These are phyloP conservation scores for Closterium sp. DNA, from an alignment of 139 green algal genomes.

Conservation along the genomic window DNA sequence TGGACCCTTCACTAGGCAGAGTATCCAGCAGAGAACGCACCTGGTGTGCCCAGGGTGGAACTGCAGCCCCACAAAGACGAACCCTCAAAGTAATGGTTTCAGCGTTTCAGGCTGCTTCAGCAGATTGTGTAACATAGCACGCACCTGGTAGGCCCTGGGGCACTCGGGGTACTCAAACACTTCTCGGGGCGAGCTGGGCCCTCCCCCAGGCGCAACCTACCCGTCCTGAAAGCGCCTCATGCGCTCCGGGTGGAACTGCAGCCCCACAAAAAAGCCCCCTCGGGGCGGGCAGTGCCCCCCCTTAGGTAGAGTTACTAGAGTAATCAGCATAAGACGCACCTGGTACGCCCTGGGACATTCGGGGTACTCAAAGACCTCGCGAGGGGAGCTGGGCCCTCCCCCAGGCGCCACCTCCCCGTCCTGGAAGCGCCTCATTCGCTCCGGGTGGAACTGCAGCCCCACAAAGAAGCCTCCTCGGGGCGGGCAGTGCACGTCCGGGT, in stretches of 20 bases:
- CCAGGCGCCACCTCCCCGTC: conserved; percentile 3
- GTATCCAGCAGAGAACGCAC: too few relatives aligned
- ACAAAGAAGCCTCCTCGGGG: conserved; percentile 44
- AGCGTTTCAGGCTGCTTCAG: too few relatives aligned
- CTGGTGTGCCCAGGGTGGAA: too few relatives aligned
- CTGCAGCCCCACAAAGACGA: conserved; percentile 51
- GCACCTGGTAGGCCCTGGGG: too few relatives aligned
- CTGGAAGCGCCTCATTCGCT: conserved; percentile 49
- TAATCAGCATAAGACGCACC: not conserved
- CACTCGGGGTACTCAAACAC: conserved; percentile 49
- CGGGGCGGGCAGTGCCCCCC: conserved; percentile 33
- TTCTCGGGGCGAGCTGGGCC: not conserved
- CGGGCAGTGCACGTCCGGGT: conserved; percentile 47
- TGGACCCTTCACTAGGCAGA: too few relatives aligned
- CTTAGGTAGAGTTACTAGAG: too few relatives aligned
- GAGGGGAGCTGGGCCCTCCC: not conserved
- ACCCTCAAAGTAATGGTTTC: too few relatives aligned
- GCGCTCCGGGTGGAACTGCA: conserved; percentile 52
- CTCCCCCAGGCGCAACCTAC: too few relatives aligned
- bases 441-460: conserved; percentile 51
- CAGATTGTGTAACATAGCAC: too few relatives aligned
- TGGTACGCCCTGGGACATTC: conserved; percentile 24
- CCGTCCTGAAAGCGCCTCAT: conserved; percentile 47
- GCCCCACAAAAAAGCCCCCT: conserved; percentile 45
- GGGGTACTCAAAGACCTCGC: conserved; percentile 36